Percentiles rank a stretch among this genome's conserved stretches.
Evolutionary conservation across 139 green algal species (phyloP).

Genomic region (Gonium pectorale): DNA sequence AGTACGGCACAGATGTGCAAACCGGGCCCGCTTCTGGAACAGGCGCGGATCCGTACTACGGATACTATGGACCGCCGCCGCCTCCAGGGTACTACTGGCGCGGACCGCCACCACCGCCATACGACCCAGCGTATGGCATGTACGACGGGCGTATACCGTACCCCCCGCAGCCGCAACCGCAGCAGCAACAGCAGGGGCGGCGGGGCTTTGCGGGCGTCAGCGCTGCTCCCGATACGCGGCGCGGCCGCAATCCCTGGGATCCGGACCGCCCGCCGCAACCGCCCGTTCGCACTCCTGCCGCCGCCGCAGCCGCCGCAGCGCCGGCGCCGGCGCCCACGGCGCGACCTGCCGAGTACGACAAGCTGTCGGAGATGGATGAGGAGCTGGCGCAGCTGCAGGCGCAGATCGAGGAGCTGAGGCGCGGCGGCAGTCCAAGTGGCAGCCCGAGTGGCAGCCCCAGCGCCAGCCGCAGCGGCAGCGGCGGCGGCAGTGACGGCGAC

Average conservation of each 20-base stretch:
- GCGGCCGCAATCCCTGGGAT: slow-evolving; percentile 13
- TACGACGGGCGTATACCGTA: background rate
- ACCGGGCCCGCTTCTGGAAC: no score
- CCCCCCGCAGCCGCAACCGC: background rate
- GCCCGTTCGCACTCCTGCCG: no score
- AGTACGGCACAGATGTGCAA: no score
- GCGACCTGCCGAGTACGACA: background rate
- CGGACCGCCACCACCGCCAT: background rate
- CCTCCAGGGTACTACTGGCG: background rate
- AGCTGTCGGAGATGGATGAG: background rate
- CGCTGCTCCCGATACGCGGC: background rate
- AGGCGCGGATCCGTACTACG: no score
- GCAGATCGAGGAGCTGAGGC: background rate
- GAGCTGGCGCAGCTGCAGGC: background rate
- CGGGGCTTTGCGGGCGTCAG: background rate
- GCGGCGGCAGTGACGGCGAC: no score
- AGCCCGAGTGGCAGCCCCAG: no score
- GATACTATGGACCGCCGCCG: background rate
- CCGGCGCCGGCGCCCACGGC: background rate
- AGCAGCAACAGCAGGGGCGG: background rate
- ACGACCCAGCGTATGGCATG: background rate
- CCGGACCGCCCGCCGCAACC: no score
- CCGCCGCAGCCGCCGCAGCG: background rate
- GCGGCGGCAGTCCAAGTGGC: background rate
- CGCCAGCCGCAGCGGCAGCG: no score